Conservation (phyloP, 2,329 filamentous ascomycete species). For the Acephala macrosclerotiorum region DNA sequence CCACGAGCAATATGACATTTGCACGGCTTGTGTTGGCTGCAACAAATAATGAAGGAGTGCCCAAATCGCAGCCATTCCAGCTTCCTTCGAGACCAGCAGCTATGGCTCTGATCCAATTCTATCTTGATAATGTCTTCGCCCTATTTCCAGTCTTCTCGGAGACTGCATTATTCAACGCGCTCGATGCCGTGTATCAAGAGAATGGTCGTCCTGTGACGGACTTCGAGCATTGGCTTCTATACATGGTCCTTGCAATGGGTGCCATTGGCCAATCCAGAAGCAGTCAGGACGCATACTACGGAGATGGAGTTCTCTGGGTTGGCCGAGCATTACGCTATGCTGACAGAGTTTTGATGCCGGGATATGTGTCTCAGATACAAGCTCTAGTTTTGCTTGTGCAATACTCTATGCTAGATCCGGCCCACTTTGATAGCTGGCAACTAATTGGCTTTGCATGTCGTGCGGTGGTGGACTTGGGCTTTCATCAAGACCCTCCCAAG, state of each 20-base stretch:
- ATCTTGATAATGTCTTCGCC: slow-evolving; percentile 81
- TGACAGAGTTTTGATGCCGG: slow-evolving; percentile 84
- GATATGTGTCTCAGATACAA: slow-evolving; percentile 85
- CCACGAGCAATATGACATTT: slow-evolving; percentile 90
- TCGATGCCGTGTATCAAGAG: slow-evolving; percentile 83
- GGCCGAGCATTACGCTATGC: slow-evolving; percentile 76
- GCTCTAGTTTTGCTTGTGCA: slow-evolving; percentile 85
- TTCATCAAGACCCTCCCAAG: slow-evolving; percentile 88
- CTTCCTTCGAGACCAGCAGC: slow-evolving; percentile 77
- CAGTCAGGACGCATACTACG: slow-evolving; percentile 69
- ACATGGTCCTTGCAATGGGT: slow-evolving; percentile 87
- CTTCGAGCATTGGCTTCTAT: slow-evolving; percentile 85
- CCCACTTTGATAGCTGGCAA: slow-evolving; percentile 94
- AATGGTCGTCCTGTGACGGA: slow-evolving; percentile 65
- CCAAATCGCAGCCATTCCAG: slow-evolving; percentile 63
- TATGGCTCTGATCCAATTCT: slow-evolving; percentile 78
- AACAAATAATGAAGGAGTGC: slow-evolving; percentile 75
- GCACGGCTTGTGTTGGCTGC: slow-evolving; percentile 87
- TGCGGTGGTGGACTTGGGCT: slow-evolving; percentile 86
- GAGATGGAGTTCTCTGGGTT: slow-evolving; percentile 62
- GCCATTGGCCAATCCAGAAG: slow-evolving; percentile 76
- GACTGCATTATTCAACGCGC: slow-evolving; percentile 75
- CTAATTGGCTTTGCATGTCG: slow-evolving; percentile 89
- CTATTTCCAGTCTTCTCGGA: slow-evolving; percentile 86
- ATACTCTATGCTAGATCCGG: slow-evolving; percentile 88